These are phyloP conservation scores for Neonectria neomacrospora DNA, from an alignment of 2,329 filamentous ascomycete genomes.

Conservation along the genomic window DNA sequence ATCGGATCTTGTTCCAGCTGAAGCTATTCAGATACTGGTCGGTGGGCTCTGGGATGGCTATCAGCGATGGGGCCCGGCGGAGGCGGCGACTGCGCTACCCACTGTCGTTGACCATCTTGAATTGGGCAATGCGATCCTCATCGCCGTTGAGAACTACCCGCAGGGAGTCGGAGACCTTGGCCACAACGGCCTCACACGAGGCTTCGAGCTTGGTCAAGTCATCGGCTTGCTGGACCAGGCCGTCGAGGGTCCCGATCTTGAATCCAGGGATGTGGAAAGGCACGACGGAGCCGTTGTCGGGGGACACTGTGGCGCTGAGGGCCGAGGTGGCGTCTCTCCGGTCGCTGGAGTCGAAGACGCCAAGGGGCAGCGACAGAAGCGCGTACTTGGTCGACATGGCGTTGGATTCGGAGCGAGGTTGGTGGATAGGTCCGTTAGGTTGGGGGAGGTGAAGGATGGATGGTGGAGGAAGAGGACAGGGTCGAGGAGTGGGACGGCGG, in stretches of 20 bases:
- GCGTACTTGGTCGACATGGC: constrained; percentile 75
- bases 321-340: constrained; percentile 83
- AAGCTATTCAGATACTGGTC: constrained; percentile 92
- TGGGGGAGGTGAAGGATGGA: constrained; percentile 8
- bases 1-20: constrained; percentile 97
- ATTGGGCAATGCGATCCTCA: constrained; percentile 82
- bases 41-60: constrained; percentile 77
- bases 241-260: constrained; percentile 97
- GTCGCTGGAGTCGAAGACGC: constrained; percentile 84
- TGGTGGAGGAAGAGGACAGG: constrained; percentile 18
- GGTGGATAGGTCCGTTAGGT: constrained; percentile 3
- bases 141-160: constrained; percentile 85
- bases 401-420: constrained; percentile 20
- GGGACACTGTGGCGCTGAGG: constrained; percentile 75
- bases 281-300: constrained; percentile 79
- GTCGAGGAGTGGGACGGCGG: constrained; percentile 7
- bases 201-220: constrained; percentile 89
- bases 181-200: constrained; percentile 82
- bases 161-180: constrained; percentile 89
- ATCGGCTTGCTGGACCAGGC: constrained; percentile 94
- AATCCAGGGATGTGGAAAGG: constrained; percentile 90
- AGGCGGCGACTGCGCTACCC: constrained; percentile 50
- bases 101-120: constrained; percentile 97
- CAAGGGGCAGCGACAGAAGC: constrained; percentile 88
- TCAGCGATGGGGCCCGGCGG: constrained; percentile 37